These are phyloP conservation scores for Leishmania amazonensis DNA, from an alignment of 208 protist species.

Conservation along the genomic window DNA sequence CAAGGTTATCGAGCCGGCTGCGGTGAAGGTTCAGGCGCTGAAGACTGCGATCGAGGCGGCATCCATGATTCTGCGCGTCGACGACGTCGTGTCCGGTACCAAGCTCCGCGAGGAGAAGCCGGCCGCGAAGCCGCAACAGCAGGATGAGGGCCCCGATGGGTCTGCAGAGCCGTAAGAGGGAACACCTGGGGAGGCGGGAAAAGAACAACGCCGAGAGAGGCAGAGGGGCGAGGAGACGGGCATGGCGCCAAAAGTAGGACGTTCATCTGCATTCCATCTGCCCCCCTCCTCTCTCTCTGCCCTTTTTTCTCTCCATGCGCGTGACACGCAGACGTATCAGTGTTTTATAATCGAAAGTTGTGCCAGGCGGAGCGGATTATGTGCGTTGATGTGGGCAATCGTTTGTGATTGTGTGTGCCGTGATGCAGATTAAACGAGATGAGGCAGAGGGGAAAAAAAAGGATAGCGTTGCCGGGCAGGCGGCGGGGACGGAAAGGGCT, in stretches of 20 bases:
- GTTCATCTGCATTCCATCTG: neutral
- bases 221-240: neutral
- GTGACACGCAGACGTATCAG: neutral
- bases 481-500: neutral
- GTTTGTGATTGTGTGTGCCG: neutral
- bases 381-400: neutral
- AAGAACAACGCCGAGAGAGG: neutral
- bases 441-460: neutral
- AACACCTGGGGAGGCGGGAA: conserved; percentile 9
- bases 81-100: conserved; percentile 98
- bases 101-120: conserved; percentile 79
- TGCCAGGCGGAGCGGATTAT: neutral
- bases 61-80: conserved; percentile 98
- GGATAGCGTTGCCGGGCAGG: neutral
- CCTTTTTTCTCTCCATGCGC: neutral
- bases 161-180: conserved; percentile 35
- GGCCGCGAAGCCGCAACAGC: conserved; percentile 47
- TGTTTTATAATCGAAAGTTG: neutral
- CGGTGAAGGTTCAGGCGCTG: conserved; percentile 98
- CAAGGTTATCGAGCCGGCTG: conserved; percentile 98
- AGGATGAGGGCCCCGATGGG: conserved; percentile 67
- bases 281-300: neutral
- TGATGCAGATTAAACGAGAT: neutral
- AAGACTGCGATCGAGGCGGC: conserved; percentile 99
- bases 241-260: neutral